phyloP scores from a whole-genome alignment of 2,329 filamentous ascomycete genomes.

The Stagonosporopsis rhizophila region DNA sequence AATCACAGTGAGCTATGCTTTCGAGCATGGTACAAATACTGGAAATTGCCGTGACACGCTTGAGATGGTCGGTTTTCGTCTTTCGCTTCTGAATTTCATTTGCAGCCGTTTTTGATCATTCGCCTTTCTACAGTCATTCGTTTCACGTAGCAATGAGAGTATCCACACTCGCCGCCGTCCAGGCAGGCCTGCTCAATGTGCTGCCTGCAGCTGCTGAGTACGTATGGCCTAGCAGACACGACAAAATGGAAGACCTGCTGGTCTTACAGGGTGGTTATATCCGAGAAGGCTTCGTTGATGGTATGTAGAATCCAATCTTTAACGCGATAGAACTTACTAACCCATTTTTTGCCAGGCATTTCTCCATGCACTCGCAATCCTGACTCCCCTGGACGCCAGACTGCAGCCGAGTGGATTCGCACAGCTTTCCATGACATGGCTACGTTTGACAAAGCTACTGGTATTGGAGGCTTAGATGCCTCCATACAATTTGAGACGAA shows the following conservation, averaged over 20 bases:
- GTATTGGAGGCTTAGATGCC: conserved; percentile 45
- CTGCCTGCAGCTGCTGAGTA: conserved; percentile 17
- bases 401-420: conserved; percentile 41
- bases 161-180: conserved; percentile 5
- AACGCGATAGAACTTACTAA: no score
- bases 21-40: background rate
- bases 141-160: conserved; percentile 7
- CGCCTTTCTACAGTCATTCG: conserved; percentile 6
- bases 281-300: conserved; percentile 10
- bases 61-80: background rate
- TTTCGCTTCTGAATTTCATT: background rate
- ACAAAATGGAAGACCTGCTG: conserved; percentile 18
- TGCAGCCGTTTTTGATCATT: background rate
- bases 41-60: background rate
- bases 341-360: conserved; percentile 19
- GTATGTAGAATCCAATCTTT: background rate
- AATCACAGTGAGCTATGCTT: conserved; percentile 1
- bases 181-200: conserved; percentile 7
- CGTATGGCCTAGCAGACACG: conserved; percentile 14
- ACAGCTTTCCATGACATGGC: conserved; percentile 48
- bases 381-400: conserved; percentile 28
- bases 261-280: conserved; percentile 18
- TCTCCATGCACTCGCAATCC: conserved; percentile 23
- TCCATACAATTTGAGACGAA: conserved; percentile 45
- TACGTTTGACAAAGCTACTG: conserved; percentile 36